Evolutionary conservation across 2,329 filamentous ascomycete species (phyloP), one percentile per base, ranked within the genome.

Genomic region (Hortaea sp.): DNA sequence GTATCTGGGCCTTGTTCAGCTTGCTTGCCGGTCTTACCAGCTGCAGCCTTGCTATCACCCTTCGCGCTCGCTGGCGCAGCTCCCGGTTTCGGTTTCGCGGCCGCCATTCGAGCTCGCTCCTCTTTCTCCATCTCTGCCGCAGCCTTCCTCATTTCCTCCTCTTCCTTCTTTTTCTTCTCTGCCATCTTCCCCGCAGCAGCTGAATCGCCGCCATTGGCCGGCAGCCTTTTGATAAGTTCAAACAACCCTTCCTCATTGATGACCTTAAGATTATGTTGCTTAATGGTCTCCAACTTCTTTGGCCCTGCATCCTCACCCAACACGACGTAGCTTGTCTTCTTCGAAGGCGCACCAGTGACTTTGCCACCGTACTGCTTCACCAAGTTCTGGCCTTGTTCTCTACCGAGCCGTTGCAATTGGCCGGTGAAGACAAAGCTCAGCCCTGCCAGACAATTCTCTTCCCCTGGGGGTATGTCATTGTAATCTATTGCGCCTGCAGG

Each of bases 301-400:
- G 92, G 92, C 0, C 92, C 92, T 27, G 94, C 92, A 64, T 97
- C 92, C 28, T 77, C 77, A 39, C 92, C 92, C 2, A 98, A 76
- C 11, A 98, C 86, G 40, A 98, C 88, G 61, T 88, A 98, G 59
- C 78, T 92, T 0, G 94, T 98, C 67, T 95, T 97, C 60, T 82
- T 85, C 62, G 90, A 97, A 13, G 94, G 92, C 5, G 80, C 82
- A 7, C 73, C 74, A 7, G 84, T 94, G 27, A 95, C 82, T 67
- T 95, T 97, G 44, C 92, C 92, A 38, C 92, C 94, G 63, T 95
- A 94, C 51, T 83, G 81, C 65, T 98, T 98, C 47, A 97, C 87
- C 12, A 98, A 72, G 39, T 78, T 81, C 54, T 89, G 83, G 1
- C 80, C 90, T 57, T 95, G 88, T 5, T 94, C 88, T 50, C 92